phyloP scores from a whole-genome alignment of 345 rosid species.

The Erucastrum elatum region DNA sequence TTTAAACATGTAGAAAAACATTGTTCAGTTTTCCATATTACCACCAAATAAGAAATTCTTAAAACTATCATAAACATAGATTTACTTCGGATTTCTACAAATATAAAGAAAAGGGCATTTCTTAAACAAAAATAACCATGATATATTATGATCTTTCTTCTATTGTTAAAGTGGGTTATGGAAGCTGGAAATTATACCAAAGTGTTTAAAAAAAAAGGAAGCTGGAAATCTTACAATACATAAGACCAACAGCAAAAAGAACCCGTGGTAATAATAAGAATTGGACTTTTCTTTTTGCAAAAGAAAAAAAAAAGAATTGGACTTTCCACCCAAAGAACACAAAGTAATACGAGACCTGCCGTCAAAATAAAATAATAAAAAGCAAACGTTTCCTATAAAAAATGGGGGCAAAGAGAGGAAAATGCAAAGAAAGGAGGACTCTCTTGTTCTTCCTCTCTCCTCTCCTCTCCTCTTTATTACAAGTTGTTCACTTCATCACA shows the following conservation, averaged over 20 bases:
- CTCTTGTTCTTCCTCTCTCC: slow-evolving; percentile 32
- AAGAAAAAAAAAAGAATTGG: neutral
- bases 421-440: slow-evolving; percentile 24
- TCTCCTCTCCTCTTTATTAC: slow-evolving; percentile 35
- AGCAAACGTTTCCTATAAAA: neutral
- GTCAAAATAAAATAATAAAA: neutral
- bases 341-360: neutral
- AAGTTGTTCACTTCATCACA: slow-evolving; percentile 39
- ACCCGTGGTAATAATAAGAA: slow-evolving; percentile 1
- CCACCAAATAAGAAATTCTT: neutral
- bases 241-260: neutral
- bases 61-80: no score
- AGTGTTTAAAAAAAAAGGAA: no score
- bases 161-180: neutral
- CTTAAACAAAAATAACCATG: neutral
- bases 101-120: no score
- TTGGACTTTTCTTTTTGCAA: slow-evolving; percentile 1
- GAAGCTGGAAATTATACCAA: neutral
- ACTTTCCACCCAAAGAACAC: slow-evolving; percentile 14
- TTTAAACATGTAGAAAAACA: neutral
- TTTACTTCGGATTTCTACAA: neutral
- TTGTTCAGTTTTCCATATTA: no score
- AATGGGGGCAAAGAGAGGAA: neutral
- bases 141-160: neutral
- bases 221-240: no score